These are phyloP conservation scores for Hygrocybe punicea DNA, from an alignment of 768 basidiomycete genomes.

Conservation along the genomic window DNA sequence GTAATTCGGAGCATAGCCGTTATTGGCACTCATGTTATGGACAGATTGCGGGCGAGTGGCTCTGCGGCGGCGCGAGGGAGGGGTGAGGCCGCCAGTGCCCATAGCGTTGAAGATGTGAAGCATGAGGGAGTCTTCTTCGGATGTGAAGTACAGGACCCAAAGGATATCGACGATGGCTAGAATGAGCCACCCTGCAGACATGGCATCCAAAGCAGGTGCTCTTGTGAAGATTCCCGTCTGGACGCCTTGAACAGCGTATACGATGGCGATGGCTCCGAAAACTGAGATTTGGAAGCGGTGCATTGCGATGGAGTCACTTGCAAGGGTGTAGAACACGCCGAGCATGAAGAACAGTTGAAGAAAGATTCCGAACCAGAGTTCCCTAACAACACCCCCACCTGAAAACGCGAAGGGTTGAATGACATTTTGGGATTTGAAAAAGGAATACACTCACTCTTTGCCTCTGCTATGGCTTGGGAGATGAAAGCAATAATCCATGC, in stretches of 20 bases:
- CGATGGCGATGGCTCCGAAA: conserved; percentile 82
- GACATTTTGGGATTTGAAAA: neutral
- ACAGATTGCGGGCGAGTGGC: conserved; percentile 60
- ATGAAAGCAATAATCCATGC: conserved; percentile 80
- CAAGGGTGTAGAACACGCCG: conserved; percentile 72
- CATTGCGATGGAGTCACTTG: conserved; percentile 88
- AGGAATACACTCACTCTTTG: conserved; percentile 45
- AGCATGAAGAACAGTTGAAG: conserved; percentile 70
- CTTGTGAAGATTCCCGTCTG: conserved; percentile 63
- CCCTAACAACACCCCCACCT: conserved; percentile 51
- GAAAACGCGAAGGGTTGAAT: conserved; percentile 8
- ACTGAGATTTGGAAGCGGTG: conserved; percentile 88
- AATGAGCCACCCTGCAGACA: conserved; percentile 93
- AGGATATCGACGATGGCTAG: conserved; percentile 87
- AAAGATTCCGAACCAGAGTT: conserved; percentile 82
- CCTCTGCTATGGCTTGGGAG: conserved; percentile 62
- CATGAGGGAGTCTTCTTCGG: conserved; percentile 87
- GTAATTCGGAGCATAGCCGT: conserved; percentile 63
- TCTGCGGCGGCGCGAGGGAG: conserved; percentile 75
- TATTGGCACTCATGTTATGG: conserved; percentile 59
- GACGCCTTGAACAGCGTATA: conserved; percentile 78
- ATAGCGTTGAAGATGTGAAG: conserved; percentile 85
- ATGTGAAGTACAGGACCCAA: conserved; percentile 96
- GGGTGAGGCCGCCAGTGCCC: conserved; percentile 79
- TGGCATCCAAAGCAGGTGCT: conserved; percentile 60